Base-by-base conservation (phyloP, 768 basidiomycete genomes). In the Kondoa subrosea region DNA sequence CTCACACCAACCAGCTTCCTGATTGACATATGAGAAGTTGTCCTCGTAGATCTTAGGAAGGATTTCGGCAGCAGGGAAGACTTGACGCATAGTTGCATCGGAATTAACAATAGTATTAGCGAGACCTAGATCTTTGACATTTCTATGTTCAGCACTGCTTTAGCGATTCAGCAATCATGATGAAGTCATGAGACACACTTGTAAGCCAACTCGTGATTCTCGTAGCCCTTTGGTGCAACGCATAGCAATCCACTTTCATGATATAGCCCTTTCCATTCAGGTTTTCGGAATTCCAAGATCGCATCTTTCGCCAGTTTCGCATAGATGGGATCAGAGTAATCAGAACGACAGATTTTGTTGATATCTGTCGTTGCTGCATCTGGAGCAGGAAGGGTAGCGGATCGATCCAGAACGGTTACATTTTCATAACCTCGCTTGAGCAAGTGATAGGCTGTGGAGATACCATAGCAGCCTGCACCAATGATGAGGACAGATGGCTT, bases 311-410 rank as follows among this genome's bases (percentile, higher is more conserved):
- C 77, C 50, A 76, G 64, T 8, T 32, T 29, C 8, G 72, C 68
- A 69, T 77, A 77, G 21, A 70, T 58, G 12, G 70, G 68, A 62
- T 76, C 73, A 21, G 68, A 34, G 65, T 77, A 77, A 64, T 77
- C 76, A 27, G 70, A 69, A 30, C 76, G 70, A 26, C 76, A 69
- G 29, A 76, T 73, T 73, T 77, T 77, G 72, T 77, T 77, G 69
- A 75, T 71, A 66, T 77, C 76, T 29, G 64, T 66, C 26, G 68
- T 72, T 1, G 76, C 76, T 2, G 76, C 76, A 62, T 77, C 76
- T 2, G 71, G 25, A 0, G 74, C 75, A 0, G 73, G 74, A 1
- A 73, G 68, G 15, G 68, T 67, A 0, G 68, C 29, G 3, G 75
- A 72, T 2, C 76, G 69, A n/a, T 77, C 76, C 8, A 50, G 8